phyloP scores from a whole-genome alignment of 345 rosid species.

The Balakata baccata region DNA sequence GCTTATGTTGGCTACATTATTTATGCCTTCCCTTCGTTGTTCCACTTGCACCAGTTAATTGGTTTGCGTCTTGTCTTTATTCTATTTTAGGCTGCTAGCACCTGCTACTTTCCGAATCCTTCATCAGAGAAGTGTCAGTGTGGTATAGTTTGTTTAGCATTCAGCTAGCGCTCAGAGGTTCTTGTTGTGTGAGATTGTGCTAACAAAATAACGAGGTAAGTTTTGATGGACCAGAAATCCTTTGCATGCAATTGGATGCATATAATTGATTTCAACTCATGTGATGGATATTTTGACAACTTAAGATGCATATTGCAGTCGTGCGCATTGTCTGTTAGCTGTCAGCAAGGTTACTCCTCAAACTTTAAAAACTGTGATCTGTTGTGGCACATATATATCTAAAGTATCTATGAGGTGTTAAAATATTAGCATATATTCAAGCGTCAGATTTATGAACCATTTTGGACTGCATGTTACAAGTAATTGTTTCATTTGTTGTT shows the following conservation, averaged over 20 bases:
- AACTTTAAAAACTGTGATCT: no score
- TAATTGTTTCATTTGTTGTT: neutral
- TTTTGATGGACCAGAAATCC: neutral
- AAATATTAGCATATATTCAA: neutral
- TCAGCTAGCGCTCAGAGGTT: neutral
- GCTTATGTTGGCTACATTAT: constrained; percentile 48
- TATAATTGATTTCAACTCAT: neutral
- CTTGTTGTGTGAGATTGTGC: neutral
- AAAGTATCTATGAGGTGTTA: neutral
- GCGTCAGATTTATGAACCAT: neutral
- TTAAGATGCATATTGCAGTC: neutral
- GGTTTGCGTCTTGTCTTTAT: constrained; percentile 48
- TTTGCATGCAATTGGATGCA: neutral
- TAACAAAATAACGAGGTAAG: neutral
- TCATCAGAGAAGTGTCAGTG: neutral
- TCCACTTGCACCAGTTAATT: constrained; percentile 40
- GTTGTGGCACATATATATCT: neutral
- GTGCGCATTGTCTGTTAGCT: neutral
- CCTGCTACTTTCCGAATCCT: constrained; percentile 15
- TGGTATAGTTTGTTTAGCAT: no score
- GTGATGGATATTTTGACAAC: neutral
- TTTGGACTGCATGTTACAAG: neutral
- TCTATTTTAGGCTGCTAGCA: constrained; percentile 47
- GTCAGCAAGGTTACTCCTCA: no score
- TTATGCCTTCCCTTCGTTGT: constrained; percentile 44